A percentile compares a stretch with the other conserved stretches of the same genome.
These are phyloP conservation scores for Vanderwaltozyma verrucispora DNA, from an alignment of 805 yeast species.

Conservation along the genomic window DNA sequence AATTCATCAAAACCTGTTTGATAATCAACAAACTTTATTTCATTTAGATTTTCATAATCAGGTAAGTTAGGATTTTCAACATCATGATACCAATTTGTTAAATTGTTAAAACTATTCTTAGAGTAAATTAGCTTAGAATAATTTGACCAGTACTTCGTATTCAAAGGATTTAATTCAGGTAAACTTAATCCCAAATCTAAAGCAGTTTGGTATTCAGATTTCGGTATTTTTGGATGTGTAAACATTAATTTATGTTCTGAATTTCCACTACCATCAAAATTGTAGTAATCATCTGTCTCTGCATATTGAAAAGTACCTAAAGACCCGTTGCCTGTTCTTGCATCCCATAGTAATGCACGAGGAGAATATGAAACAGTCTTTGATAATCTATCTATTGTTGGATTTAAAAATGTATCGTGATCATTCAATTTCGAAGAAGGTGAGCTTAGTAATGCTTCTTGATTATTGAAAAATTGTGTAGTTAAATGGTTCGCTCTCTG, in stretches of 20 bases:
- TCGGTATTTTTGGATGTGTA: conserved; percentile 31
- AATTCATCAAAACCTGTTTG: conserved; percentile 56
- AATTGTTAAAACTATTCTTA: conserved; percentile 45
- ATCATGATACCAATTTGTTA: conserved; percentile 49
- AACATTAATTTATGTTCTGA: conserved; percentile 16
- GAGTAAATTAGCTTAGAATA: conserved; percentile 56
- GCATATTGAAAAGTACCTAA: conserved; percentile 45
- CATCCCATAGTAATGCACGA: conserved; percentile 72
- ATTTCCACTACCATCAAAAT: conserved; percentile 5
- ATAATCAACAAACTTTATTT: conserved; percentile 33
- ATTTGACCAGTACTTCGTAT: conserved; percentile 70
- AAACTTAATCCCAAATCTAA: conserved; percentile 39
- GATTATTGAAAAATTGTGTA: conserved; percentile 74
- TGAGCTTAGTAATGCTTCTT: conserved; percentile 52
- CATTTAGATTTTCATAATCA: conserved; percentile 17
- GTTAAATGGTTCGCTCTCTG: conserved; percentile 65
- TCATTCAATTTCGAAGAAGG: conserved; percentile 1
- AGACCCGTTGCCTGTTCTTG: conserved; percentile 65
- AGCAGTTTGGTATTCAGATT: conserved; percentile 53
- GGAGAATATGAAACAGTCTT: conserved; percentile 64
- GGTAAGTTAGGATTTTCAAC: conserved; percentile 20
- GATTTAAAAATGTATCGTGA: conserved; percentile 33
- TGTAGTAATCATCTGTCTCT: conserved; percentile 17
- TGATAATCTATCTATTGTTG: conserved; percentile 30
- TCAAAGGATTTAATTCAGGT: conserved; percentile 30